Evolutionary conservation across 2,329 filamentous ascomycete species (phyloP).

Genomic region (Alternaria triticina): DNA sequence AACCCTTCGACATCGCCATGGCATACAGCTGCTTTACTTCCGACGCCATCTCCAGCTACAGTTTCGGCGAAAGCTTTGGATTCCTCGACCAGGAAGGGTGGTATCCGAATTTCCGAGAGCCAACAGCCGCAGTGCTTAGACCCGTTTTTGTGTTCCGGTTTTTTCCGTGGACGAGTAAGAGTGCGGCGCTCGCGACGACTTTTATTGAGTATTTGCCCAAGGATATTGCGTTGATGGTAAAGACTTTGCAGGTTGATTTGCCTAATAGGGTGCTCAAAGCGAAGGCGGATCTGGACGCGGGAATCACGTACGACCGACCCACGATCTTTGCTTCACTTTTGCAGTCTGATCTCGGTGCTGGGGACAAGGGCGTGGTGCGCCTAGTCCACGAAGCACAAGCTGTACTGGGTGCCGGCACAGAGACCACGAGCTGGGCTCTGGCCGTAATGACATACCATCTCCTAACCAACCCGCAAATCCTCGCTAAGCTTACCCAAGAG

Average conservation of each 20-base stretch:
- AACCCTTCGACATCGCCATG: slow-evolving; percentile 32
- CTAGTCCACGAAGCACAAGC: slow-evolving; percentile 41
- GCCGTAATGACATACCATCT: slow-evolving; percentile 38
- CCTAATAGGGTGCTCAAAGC: slow-evolving; percentile 26
- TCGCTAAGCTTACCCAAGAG: slow-evolving; percentile 31
- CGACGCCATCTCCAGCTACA: slow-evolving; percentile 32
- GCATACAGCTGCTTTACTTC: slow-evolving; percentile 36
- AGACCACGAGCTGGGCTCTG: slow-evolving; percentile 41
- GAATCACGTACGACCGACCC: slow-evolving; percentile 30
- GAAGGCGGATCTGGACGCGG: slow-evolving; percentile 29
- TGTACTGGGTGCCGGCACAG: slow-evolving; percentile 43
- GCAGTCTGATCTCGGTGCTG: slow-evolving; percentile 16
- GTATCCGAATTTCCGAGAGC: slow-evolving; percentile 35
- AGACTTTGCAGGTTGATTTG: slow-evolving; percentile 37
- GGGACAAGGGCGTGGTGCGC: slow-evolving; percentile 33
- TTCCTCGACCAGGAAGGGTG: slow-evolving; percentile 33
- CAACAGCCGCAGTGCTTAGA: slow-evolving; percentile 20
- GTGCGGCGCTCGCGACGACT: slow-evolving; percentile 20
- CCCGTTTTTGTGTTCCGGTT: slow-evolving; percentile 36
- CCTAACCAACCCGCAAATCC: slow-evolving; percentile 30
- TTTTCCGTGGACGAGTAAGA: slow-evolving; percentile 25
- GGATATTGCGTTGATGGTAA: slow-evolving; percentile 26
- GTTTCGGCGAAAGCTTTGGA: slow-evolving; percentile 32
- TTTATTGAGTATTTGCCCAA: slow-evolving; percentile 29
- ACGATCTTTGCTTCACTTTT: slow-evolving; percentile 32